Conservation (phyloP, 768 basidiomycete genomes). For the Macrolepiota dolichaula region DNA sequence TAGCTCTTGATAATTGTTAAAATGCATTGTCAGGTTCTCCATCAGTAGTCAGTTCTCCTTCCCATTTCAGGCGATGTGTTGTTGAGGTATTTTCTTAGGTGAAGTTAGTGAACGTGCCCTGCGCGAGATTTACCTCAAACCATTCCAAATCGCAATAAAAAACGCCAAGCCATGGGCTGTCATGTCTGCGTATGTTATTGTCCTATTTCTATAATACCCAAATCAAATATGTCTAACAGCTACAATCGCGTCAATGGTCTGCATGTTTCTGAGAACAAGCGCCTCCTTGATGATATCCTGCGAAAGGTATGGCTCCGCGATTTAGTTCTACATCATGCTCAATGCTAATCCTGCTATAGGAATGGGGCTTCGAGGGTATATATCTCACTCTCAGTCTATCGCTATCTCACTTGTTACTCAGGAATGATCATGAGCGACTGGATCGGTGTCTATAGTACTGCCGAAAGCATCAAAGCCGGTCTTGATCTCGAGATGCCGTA, state of each 20-base stretch:
- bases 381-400: neutral
- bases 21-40: constrained; percentile 29
- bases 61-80: neutral
- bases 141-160: constrained; percentile 58
- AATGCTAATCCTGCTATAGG: constrained; percentile 23
- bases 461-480: constrained; percentile 55
- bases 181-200: constrained; percentile 48
- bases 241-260: constrained; percentile 62
- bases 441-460: constrained; percentile 48
- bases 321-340: neutral
- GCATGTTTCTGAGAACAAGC: constrained; percentile 54
- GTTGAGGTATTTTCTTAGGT: constrained; percentile 22
- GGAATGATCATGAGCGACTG: constrained; percentile 60
- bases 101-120: constrained; percentile 56
- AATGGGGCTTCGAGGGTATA: constrained; percentile 59
- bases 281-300: constrained; percentile 49
- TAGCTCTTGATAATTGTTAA: neutral
- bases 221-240: constrained; percentile 18
- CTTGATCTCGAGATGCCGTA: constrained; percentile 65
- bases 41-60: constrained; percentile 35
- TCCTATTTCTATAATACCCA: neutral
- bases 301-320: constrained; percentile 31
- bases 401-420: constrained; percentile 6
- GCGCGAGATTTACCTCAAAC: constrained; percentile 63
- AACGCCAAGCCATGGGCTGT: constrained; percentile 53